Evolutionary conservation across 2,329 filamentous ascomycete species (phyloP).

Genomic region (Penicillium crustosum): DNA sequence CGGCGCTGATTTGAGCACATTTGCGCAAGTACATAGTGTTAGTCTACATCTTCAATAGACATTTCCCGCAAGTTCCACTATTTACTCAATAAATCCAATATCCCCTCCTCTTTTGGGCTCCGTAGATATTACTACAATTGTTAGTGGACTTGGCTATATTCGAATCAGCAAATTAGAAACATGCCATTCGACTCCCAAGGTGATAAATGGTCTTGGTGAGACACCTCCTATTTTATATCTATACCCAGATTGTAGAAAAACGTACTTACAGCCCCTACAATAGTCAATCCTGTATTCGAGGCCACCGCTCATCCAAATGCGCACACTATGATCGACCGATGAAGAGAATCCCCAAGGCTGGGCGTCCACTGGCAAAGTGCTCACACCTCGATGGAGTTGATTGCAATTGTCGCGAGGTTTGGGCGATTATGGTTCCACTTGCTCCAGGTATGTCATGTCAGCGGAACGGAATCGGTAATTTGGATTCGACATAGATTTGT

Average conservation of each 20-base stretch:
- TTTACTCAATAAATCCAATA: not conserved
- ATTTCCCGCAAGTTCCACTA: not conserved
- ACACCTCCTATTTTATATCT: not conserved
- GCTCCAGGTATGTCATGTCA: conserved; percentile 2
- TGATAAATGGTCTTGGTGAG: conserved; percentile 9
- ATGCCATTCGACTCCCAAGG: conserved; percentile 4
- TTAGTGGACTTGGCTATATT: not conserved
- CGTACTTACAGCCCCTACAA: not conserved
- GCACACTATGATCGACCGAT: conserved; percentile 4
- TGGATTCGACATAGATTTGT: not conserved
- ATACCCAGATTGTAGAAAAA: not conserved
- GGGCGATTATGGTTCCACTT: conserved; percentile 8
- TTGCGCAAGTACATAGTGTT: not conserved
- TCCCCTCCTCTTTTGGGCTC: not conserved
- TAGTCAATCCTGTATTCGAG: conserved; percentile 5
- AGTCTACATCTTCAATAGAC: not conserved
- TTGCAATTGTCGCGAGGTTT: conserved; percentile 3
- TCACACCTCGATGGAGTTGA: not conserved
- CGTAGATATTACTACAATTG: not conserved
- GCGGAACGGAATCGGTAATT: not conserved
- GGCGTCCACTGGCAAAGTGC: conserved; percentile 1
- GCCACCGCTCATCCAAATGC: conserved; percentile 5
- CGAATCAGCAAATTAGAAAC: not conserved
- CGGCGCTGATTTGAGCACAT: conserved; percentile 1
- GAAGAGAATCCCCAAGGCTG: conserved; percentile 4